These are phyloP conservation scores for Quercus mongolica DNA, from an alignment of 306 rosid species.

Conservation along the genomic window DNA sequence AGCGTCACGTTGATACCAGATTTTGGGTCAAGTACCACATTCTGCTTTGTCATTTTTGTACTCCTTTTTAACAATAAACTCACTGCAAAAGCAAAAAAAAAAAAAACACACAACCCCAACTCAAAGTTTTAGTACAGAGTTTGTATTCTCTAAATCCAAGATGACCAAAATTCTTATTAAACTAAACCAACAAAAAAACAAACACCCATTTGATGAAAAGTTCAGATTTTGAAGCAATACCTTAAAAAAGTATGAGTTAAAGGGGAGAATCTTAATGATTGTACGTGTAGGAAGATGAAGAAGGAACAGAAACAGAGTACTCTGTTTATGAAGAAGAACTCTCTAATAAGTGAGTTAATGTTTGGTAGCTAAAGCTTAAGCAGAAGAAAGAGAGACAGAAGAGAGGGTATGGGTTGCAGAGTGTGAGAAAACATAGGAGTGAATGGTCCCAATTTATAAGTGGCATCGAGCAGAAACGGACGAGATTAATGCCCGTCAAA, in stretches of 20 bases:
- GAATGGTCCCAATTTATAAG: slow-evolving; percentile 57
- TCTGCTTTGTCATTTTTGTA: slow-evolving; percentile 70
- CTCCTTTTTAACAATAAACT: not conserved
- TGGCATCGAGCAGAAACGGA: slow-evolving; percentile 28
- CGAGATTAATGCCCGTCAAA: slow-evolving; percentile 1
- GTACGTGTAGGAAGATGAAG: not conserved
- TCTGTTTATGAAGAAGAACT: not conserved
- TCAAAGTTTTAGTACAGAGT: not conserved
- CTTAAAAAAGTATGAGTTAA: not conserved
- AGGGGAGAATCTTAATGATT: not conserved
- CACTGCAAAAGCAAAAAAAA: slow-evolving; percentile 18
- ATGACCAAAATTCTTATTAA: not conserved
- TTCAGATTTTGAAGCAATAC: slow-evolving; percentile 3
- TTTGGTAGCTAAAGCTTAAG: not conserved
- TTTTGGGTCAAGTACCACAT: slow-evolving; percentile 50
- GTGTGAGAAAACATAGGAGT: slow-evolving; percentile 31
- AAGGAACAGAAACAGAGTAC: slow-evolving; percentile 22
- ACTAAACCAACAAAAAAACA: not conserved
- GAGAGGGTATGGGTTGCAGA: slow-evolving; percentile 17
- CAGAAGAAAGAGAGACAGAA: not conserved
- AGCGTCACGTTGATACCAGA: slow-evolving; percentile 38
- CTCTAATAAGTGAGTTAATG: too few relatives aligned
- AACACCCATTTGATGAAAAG: not conserved
- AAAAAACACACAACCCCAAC: not conserved
- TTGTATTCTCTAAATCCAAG: not conserved